Evolutionary conservation across 2,329 filamentous ascomycete genomes (phyloP).

Genomic region (Colletotrichum limetticola): DNA sequence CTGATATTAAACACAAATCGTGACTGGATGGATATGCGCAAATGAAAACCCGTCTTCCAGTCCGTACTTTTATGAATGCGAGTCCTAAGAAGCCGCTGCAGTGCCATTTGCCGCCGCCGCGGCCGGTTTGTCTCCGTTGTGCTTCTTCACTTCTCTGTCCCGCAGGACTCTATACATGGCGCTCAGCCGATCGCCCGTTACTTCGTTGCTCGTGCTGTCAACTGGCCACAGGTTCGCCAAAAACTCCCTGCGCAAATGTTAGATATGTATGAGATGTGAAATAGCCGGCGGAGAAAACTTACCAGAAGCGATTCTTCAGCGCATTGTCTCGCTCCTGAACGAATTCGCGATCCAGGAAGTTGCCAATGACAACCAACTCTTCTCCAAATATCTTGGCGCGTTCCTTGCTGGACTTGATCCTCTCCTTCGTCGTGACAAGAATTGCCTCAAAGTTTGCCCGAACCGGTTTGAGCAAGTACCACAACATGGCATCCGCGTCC

Average conservation of each 20-base stretch:
- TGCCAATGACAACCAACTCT: slow-evolving; percentile 70
- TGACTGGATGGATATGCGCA: slow-evolving; percentile 27
- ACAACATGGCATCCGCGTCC: slow-evolving; percentile 59
- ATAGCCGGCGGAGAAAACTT: not conserved
- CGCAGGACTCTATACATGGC: slow-evolving; percentile 56
- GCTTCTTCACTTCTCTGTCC: slow-evolving; percentile 43
- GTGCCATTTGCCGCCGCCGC: slow-evolving; percentile 34
- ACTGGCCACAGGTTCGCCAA: slow-evolving; percentile 58
- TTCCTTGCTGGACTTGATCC: slow-evolving; percentile 70
- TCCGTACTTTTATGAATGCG: slow-evolving; percentile 23
- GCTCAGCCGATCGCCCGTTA: slow-evolving; percentile 56
- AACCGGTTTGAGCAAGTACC: slow-evolving; percentile 66
- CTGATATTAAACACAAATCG: slow-evolving; percentile 30
- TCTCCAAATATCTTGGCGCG: slow-evolving; percentile 70
- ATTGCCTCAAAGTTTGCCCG: slow-evolving; percentile 69
- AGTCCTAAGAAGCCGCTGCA: slow-evolving; percentile 28
- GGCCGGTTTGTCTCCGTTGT: slow-evolving; percentile 25
- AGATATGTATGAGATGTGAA: not conserved
- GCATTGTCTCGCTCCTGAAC: slow-evolving; percentile 50
- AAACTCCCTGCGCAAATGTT: slow-evolving; percentile 50
- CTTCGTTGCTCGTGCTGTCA: slow-evolving; percentile 55
- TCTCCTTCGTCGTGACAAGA: slow-evolving; percentile 69
- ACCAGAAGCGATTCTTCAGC: slow-evolving; percentile 38
- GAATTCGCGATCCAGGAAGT: slow-evolving; percentile 61
- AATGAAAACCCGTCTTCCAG: slow-evolving; percentile 1